phyloP scores from a whole-genome alignment of 2,329 filamentous ascomycete genomes.

The Ceratocystis alfenasii region DNA sequence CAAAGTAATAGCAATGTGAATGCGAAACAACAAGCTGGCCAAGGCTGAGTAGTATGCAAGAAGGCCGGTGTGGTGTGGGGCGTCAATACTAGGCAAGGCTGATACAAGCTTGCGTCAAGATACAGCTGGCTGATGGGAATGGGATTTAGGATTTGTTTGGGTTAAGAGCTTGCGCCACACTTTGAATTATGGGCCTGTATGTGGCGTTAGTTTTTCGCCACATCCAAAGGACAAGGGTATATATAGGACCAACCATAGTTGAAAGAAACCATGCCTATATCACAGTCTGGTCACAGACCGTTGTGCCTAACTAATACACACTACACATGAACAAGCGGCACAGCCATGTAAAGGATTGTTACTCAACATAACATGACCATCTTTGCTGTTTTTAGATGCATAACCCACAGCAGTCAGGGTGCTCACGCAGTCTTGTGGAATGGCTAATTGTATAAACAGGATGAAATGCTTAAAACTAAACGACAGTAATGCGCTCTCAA shows the following conservation, averaged over 20 bases:
- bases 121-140: conserved; percentile 10
- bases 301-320: too few species aligned
- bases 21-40: conserved; percentile 3
- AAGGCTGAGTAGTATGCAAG: background rate
- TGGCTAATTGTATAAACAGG: background rate
- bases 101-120: conserved; percentile 16
- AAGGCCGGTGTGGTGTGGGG: conserved; percentile 1
- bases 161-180: conserved; percentile 9
- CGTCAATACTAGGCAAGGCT: background rate
- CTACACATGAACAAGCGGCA: too few species aligned
- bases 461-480: background rate
- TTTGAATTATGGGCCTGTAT: background rate
- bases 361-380: too few species aligned
- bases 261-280: too few species aligned
- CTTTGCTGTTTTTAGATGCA: too few species aligned
- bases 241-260: background rate
- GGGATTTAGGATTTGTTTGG: too few species aligned
- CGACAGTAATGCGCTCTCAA: background rate
- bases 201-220: background rate
- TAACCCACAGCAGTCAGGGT: too few species aligned
- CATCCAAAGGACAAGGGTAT: background rate
- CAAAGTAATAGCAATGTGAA: background rate
- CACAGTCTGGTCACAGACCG: too few species aligned
- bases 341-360: too few species aligned
- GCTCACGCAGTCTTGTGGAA: too few species aligned